A percentile compares a stretch with the other conserved stretches of the same genome.
Evolutionary conservation across 2,329 filamentous ascomycete genomes (phyloP).

Genomic region (Aspergillus pseudonomiae): DNA sequence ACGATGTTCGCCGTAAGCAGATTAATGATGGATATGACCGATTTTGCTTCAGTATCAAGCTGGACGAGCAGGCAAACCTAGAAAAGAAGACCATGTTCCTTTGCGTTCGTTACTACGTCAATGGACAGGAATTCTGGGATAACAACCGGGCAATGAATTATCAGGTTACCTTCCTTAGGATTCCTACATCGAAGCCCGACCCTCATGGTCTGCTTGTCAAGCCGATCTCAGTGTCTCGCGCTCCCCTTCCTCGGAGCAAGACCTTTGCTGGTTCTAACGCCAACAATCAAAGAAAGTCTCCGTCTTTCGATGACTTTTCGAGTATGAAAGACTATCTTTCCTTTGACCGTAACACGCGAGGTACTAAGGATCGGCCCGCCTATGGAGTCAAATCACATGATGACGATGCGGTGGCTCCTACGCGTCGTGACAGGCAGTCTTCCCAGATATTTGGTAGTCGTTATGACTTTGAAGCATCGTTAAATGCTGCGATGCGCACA

Average conservation of each 20-base stretch:
- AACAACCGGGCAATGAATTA: slow-evolving; percentile 88
- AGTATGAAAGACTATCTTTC: slow-evolving; percentile 58
- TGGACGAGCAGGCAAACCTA: slow-evolving; percentile 87
- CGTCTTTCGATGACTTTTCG: slow-evolving; percentile 71
- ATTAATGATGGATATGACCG: slow-evolving; percentile 72
- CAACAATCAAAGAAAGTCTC: slow-evolving; percentile 55
- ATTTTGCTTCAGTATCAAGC: slow-evolving; percentile 92
- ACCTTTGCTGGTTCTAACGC: slow-evolving; percentile 56
- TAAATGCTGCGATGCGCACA: slow-evolving; percentile 76
- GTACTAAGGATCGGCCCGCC: slow-evolving; percentile 69
- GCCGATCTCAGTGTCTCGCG: slow-evolving; percentile 50
- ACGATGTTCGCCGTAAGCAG: slow-evolving; percentile 72
- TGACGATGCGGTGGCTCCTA: slow-evolving; percentile 60
- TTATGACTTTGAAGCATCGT: slow-evolving; percentile 94
- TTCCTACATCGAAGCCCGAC: slow-evolving; percentile 62
- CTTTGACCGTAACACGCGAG: slow-evolving; percentile 63
- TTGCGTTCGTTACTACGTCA: slow-evolving; percentile 84
- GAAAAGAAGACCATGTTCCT: slow-evolving; percentile 92
- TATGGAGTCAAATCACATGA: slow-evolving; percentile 73
- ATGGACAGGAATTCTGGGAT: slow-evolving; percentile 89
- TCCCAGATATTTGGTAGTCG: slow-evolving; percentile 84
- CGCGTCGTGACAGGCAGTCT: slow-evolving; percentile 51
- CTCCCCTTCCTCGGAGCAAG: slow-evolving; percentile 69
- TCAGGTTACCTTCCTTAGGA: slow-evolving; percentile 90
- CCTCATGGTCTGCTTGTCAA: slow-evolving; percentile 42